Evolutionary conservation across 2,329 filamentous ascomycete genomes (phyloP).

Genomic region (Sarocladium oryzae): DNA sequence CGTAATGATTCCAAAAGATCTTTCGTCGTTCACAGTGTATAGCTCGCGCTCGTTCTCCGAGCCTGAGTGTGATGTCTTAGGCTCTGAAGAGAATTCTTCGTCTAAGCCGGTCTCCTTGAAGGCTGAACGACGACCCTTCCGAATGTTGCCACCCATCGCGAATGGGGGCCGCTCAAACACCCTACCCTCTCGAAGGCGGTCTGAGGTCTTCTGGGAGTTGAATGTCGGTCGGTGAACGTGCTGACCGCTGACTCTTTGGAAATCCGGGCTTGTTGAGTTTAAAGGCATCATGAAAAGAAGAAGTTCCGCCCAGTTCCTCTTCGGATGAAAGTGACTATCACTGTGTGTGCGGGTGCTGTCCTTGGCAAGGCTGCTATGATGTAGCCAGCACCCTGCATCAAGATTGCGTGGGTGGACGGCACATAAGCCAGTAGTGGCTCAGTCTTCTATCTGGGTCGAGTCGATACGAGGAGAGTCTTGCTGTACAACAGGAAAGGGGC

Average conservation of each 20-base stretch:
- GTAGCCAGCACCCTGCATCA: constrained; percentile 10
- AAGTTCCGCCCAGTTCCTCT: background rate
- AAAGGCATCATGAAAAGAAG: background rate
- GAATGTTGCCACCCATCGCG: constrained; percentile 37
- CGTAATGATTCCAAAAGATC: constrained; percentile 24
- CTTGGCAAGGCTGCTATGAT: constrained; percentile 10
- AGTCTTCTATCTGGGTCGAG: background rate
- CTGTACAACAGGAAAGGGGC: background rate
- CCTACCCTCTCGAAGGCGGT: constrained; percentile 44
- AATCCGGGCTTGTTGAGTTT: background rate
- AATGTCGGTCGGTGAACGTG: constrained; percentile 35
- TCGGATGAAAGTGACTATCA: background rate
- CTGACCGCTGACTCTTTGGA: constrained; percentile 3
- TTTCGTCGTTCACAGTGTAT: constrained; percentile 21
- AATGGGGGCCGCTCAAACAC: constrained; percentile 30
- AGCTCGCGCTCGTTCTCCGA: constrained; percentile 11
- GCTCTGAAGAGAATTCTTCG: constrained; percentile 22
- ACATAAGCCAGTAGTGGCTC: background rate
- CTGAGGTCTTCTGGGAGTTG: constrained; percentile 43
- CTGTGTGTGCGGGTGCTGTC: background rate
- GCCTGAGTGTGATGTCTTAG: constrained; percentile 11
- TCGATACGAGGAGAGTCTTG: background rate
- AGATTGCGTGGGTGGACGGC: constrained; percentile 7
- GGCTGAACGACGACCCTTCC: constrained; percentile 43
- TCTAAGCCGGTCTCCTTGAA: constrained; percentile 46